Conservation (phyloP, 768 basidiomycete genomes). For the Clitopilus hobsonii region DNA sequence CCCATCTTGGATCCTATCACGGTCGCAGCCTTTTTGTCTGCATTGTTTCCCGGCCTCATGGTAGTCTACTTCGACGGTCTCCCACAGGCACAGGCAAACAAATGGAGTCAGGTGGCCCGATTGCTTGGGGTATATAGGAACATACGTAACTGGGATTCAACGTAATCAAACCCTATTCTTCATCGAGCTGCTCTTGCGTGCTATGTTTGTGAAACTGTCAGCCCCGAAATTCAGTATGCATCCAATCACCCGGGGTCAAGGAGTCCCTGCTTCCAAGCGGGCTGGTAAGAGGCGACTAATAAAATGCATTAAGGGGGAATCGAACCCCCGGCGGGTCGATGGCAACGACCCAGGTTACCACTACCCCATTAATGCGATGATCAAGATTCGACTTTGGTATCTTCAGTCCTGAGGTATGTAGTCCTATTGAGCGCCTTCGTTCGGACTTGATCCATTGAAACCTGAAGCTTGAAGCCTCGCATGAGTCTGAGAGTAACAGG, state of each 20-base stretch:
- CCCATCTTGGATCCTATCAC: not conserved
- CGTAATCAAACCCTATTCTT: not conserved
- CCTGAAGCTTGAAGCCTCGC: too few species aligned
- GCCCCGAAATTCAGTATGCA: too few species aligned
- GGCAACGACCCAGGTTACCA: constrained; percentile 66
- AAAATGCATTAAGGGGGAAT: constrained; percentile 76
- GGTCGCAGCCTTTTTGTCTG: not conserved
- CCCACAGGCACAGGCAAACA: not conserved
- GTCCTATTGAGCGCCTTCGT: too few species aligned
- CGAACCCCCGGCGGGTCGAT: constrained; percentile 83
- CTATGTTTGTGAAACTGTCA: too few species aligned
- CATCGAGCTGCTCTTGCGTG: too few species aligned
- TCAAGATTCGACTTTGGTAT: too few species aligned
- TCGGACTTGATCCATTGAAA: too few species aligned
- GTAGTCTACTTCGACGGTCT: not conserved
- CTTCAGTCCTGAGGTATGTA: too few species aligned
- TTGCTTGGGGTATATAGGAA: not conserved
- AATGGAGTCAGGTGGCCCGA: not conserved
- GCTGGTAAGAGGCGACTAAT: not conserved
- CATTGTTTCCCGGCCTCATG: not conserved
- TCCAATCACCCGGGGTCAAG: too few species aligned
- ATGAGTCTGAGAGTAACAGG: too few species aligned
- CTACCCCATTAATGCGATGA: constrained; percentile 62
- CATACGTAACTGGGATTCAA: not conserved
- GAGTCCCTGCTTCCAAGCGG: too few species aligned